Base-by-base conservation (phyloP, 257 asterid genomes). In the Leptodermis oblonga region DNA sequence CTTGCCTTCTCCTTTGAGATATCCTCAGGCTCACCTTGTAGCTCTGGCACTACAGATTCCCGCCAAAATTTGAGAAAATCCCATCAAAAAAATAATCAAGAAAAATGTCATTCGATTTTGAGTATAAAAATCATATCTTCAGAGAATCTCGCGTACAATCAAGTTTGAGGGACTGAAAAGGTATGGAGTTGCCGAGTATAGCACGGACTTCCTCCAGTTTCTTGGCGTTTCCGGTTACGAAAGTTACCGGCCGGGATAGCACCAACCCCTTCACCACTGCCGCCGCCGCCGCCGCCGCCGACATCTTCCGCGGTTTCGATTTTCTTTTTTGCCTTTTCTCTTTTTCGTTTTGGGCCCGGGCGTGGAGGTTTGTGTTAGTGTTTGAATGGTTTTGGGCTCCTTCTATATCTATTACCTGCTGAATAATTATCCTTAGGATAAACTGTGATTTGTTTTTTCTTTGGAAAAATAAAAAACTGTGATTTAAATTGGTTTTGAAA, bases 1-100 rank as follows among this genome's bases (percentile, higher is more conserved):
- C 90, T 85, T 60, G 97, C 99, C 77, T 90, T 93, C 80, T 87
- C 99, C 76, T 77, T 90, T 9, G 97, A 93, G 15, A 93, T 93
- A 53, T 93, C 97, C 82, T 93, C 96, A 20, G 99, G 96, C 66
- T 90, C 99, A 0, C 99, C 99, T 87, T 93, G 99, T 63, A 88
- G 79, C 64, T 93, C 99, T 3, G 92, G 99, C 77, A 93, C 97
- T 92, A 82, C 22, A 42, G 25, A 59, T 4, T 0, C 20, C 23
- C 10, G 3, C 20, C 34, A 56, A 25, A 28, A 52, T 31, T n/a
- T 28, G 31, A 11, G 33, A 59, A 23, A 64, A 54, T n/a, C 36
- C 39, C 53, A 26, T 26, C 12, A 65, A 60, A 68, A 26, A 43
- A n/a, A 69, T 23, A 14, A 69, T 12, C 26, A 34, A 18, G 2